Evolutionary conservation across 441 rosid genomes (phyloP).

Genomic region (Adansonia gregorii): DNA sequence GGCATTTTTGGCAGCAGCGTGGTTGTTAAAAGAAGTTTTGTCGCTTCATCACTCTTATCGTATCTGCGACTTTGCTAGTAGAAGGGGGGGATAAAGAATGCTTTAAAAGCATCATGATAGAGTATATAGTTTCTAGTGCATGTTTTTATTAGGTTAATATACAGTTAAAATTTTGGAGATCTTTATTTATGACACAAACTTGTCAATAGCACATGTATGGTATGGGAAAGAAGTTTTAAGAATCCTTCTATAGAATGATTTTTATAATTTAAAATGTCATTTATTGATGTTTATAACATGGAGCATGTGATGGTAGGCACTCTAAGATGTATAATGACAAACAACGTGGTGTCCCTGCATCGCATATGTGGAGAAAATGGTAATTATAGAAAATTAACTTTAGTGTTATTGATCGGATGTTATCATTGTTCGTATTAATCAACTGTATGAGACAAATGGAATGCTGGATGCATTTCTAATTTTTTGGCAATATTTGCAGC

Average conservation of each 20-base stretch:
- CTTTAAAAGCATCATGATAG: constrained; percentile 11
- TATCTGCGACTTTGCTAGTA: not conserved
- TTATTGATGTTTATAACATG: not conserved
- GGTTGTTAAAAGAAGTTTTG: not conserved
- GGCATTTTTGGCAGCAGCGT: not conserved
- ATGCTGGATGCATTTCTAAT: constrained; percentile 16
- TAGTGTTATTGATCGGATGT: not conserved
- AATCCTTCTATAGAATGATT: not conserved
- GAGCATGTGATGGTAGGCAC: not conserved
- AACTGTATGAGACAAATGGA: not conserved
- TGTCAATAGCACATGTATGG: not conserved
- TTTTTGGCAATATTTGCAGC: constrained; percentile 3
- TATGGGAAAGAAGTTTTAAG: not conserved
- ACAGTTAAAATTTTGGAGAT: not conserved
- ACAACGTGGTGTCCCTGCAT: not conserved
- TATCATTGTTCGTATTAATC: not conserved
- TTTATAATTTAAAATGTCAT: not conserved
- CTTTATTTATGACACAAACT: constrained; percentile 1
- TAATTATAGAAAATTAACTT: not conserved
- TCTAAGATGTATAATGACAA: not conserved
- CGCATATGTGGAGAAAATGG: not conserved
- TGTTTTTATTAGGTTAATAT: constrained; percentile 15
- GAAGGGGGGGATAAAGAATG: not conserved
- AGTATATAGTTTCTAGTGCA: not conserved
- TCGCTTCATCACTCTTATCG: not conserved